Conservation (phyloP, 2,329 filamentous ascomycete species). For the Ophiostoma himal-ulmi region DNA sequence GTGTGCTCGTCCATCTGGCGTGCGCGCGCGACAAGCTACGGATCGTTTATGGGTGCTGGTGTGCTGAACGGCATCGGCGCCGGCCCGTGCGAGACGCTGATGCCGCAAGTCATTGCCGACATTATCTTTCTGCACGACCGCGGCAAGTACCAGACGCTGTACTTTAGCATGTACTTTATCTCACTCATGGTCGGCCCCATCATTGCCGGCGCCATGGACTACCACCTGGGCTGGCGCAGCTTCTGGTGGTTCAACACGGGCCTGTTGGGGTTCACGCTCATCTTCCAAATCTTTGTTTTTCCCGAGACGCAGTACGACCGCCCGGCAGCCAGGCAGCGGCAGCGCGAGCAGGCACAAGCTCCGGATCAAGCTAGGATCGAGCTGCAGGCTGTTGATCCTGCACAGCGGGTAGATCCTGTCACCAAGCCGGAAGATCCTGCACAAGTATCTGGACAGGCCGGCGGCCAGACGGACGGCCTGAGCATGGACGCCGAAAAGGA, state of each 20-base stretch:
- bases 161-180: constrained; percentile 58
- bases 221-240: constrained; percentile 52
- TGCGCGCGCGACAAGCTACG: constrained; percentile 34
- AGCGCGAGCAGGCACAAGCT: constrained; percentile 48
- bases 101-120: constrained; percentile 59
- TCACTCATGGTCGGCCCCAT: constrained; percentile 46
- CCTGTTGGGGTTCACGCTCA: constrained; percentile 43
- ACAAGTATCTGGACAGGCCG: background rate
- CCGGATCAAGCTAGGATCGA: constrained; percentile 20
- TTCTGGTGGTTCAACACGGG: constrained; percentile 63
- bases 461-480: background rate
- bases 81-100: constrained; percentile 56
- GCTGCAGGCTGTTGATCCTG: background rate
- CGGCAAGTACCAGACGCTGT: constrained; percentile 48
- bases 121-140: constrained; percentile 60
- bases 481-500: background rate
- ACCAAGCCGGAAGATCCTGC: background rate
- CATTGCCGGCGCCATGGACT: constrained; percentile 52
- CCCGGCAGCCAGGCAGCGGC: constrained; percentile 3
- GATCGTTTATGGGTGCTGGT: constrained; percentile 58
- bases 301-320: constrained; percentile 59
- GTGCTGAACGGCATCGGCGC: constrained; percentile 58
- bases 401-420: background rate
- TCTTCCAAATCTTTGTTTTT: constrained; percentile 54
- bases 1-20: constrained; percentile 45